These are phyloP conservation scores for Curvularia sp. DNA, from an alignment of 2,329 filamentous ascomycete genomes.

Conservation along the genomic window DNA sequence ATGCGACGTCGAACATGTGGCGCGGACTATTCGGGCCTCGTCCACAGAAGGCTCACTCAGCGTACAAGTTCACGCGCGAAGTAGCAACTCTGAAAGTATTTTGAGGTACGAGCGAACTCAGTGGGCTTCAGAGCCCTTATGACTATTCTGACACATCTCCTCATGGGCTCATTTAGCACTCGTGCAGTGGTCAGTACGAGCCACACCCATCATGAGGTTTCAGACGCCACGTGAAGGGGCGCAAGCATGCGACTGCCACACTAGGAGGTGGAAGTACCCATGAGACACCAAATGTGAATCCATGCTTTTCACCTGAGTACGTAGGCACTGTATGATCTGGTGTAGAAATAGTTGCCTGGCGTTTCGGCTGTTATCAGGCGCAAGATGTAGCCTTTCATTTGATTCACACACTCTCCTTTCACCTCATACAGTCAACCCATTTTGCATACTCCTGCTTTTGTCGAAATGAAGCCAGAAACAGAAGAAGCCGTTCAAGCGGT, in stretches of 20 bases:
- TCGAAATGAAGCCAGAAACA: slow-evolving; percentile 27
- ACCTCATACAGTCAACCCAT: not conserved
- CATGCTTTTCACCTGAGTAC: slow-evolving; percentile 19
- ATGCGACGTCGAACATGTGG: slow-evolving; percentile 12
- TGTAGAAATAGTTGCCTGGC: slow-evolving; percentile 18
- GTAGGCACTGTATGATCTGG: slow-evolving; percentile 7
- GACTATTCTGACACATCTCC: not conserved
- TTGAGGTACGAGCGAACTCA: not conserved
- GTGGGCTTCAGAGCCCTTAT: slow-evolving; percentile 1
- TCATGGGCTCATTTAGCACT: not conserved
- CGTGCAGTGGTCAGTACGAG: slow-evolving; percentile 3
- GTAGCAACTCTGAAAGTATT: not conserved
- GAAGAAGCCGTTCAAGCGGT: slow-evolving; percentile 26
- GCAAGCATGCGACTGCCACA: slow-evolving; percentile 12
- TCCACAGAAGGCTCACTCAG: slow-evolving; percentile 1
- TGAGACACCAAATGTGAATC: slow-evolving; percentile 15
- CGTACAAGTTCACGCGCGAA: slow-evolving; percentile 2
- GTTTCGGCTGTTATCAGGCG: slow-evolving; percentile 7
- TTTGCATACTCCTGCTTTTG: not conserved
- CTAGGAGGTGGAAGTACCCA: slow-evolving; percentile 12
- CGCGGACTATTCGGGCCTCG: not conserved
- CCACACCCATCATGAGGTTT: slow-evolving; percentile 6
- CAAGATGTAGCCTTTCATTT: slow-evolving; percentile 10
- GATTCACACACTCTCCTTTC: not conserved
- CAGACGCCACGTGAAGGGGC: slow-evolving; percentile 13